Evolutionary conservation across 768 basidiomycete genomes (phyloP).

Genomic region (Podaxis sp.): DNA sequence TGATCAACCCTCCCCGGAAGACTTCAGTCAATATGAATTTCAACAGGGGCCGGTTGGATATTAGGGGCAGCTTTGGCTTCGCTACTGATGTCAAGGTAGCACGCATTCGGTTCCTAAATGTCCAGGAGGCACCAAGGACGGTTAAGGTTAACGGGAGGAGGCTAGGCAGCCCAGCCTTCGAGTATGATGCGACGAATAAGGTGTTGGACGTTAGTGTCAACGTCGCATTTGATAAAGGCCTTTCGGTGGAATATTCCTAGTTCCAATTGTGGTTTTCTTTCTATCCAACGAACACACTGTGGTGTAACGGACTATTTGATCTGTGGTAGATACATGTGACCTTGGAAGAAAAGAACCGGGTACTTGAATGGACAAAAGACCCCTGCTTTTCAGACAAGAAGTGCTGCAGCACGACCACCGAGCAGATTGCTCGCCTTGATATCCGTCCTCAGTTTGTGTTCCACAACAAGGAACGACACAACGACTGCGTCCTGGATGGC

Average conservation of each 20-base stretch:
- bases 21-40: conserved; percentile 37
- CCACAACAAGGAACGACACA: background rate
- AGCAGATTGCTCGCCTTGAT: background rate
- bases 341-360: too few species aligned
- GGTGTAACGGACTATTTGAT: conserved; percentile 62
- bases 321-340: conserved; percentile 51
- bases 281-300: conserved; percentile 57
- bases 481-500: background rate
- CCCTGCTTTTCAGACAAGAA: background rate
- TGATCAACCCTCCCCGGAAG: conserved; percentile 31
- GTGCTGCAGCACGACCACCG: background rate
- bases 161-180: conserved; percentile 21
- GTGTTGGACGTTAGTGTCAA: conserved; percentile 46
- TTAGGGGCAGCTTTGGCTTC: conserved; percentile 39
- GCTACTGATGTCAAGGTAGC: conserved; percentile 35
- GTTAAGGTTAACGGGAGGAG: conserved; percentile 30
- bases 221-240: conserved; percentile 24
- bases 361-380: background rate
- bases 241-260: conserved; percentile 12
- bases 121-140: conserved; percentile 27
- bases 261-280: conserved; percentile 20
- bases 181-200: conserved; percentile 37
- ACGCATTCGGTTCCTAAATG: conserved; percentile 39
- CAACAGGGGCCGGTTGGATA: conserved; percentile 27
- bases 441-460: background rate